These are phyloP conservation scores for Verticillium albo-atrum DNA, from an alignment of 2,329 filamentous ascomycete genomes.

Conservation along the genomic window DNA sequence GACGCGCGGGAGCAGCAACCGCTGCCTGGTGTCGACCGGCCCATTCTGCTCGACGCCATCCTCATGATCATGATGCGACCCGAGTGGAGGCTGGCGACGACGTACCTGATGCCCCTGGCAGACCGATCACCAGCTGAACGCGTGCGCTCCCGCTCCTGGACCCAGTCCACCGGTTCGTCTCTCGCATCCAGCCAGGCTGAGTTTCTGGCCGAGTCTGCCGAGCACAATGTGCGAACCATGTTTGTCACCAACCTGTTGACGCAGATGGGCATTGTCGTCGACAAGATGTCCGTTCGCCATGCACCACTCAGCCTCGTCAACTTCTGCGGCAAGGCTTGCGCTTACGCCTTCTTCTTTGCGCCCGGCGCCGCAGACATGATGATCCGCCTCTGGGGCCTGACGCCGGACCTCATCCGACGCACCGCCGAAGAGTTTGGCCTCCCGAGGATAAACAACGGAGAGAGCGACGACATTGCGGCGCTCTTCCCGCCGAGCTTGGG, in stretches of 20 bases:
- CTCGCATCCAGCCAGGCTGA: slow-evolving; percentile 61
- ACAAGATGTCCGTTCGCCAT: slow-evolving; percentile 79
- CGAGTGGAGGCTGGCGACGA: slow-evolving; percentile 77
- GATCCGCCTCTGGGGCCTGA: slow-evolving; percentile 74
- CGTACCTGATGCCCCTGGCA: slow-evolving; percentile 58
- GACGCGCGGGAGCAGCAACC: slow-evolving; percentile 64
- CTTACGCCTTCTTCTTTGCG: slow-evolving; percentile 91
- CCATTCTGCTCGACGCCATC: slow-evolving; percentile 72
- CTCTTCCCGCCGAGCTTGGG: slow-evolving; percentile 66
- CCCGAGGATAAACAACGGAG: slow-evolving; percentile 47
- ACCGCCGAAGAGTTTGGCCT: slow-evolving; percentile 66
- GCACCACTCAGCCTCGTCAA: slow-evolving; percentile 64
- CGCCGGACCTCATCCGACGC: slow-evolving; percentile 64
- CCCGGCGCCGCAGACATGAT: slow-evolving; percentile 81
- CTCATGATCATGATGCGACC: slow-evolving; percentile 81
- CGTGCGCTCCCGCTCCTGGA: slow-evolving; percentile 40
- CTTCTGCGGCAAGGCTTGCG: slow-evolving; percentile 86
- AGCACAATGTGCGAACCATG: slow-evolving; percentile 85
- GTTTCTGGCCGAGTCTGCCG: slow-evolving; percentile 61
- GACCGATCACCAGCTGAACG: slow-evolving; percentile 48
- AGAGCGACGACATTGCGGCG: slow-evolving; percentile 61
- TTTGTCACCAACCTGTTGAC: slow-evolving; percentile 77
- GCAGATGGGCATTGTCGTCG: slow-evolving; percentile 83
- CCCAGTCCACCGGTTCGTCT: slow-evolving; percentile 50
- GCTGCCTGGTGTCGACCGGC: slow-evolving; percentile 78